A percentile compares a stretch with the other conserved stretches of the same genome.
phyloP scores from a whole-genome alignment of 177 flowering plant genomes.

The Vitis hybrid region DNA sequence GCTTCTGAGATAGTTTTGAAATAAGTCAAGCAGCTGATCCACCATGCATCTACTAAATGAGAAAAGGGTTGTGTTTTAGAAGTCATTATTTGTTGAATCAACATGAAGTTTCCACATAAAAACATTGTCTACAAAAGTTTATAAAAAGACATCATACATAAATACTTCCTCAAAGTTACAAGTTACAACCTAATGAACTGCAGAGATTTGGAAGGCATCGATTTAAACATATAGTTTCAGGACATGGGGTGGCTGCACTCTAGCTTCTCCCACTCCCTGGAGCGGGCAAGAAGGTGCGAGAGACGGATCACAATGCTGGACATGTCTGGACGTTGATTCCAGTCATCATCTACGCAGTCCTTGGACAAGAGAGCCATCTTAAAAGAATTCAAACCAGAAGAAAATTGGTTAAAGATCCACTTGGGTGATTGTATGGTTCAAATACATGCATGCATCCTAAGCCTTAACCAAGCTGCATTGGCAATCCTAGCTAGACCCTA shows the following conservation, averaged over 20 bases:
- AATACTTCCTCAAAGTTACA: too few relatives aligned
- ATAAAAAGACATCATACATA: too few relatives aligned
- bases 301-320: slow-evolving; percentile 24
- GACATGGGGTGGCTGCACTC: background rate
- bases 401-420: background rate
- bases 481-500: background rate
- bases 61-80: too few relatives aligned
- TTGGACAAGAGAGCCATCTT: slow-evolving; percentile 35
- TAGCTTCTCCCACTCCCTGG: slow-evolving; percentile 21
- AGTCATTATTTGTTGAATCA: too few relatives aligned
- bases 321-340: slow-evolving; percentile 35
- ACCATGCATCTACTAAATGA: too few relatives aligned
- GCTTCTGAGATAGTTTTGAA: too few relatives aligned
- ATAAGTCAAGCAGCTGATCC: too few relatives aligned
- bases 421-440: background rate
- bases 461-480: background rate
- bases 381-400: background rate
- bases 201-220: too few relatives aligned
- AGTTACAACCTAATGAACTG: too few relatives aligned
- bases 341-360: slow-evolving; percentile 37
- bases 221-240: background rate
- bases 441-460: too few relatives aligned
- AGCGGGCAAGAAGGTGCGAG: slow-evolving; percentile 19
- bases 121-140: too few relatives aligned
- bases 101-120: too few relatives aligned